Percentiles rank a stretch among this genome's conserved stretches.
Evolutionary conservation across 2,329 filamentous ascomycete species (phyloP).

Genomic region (Beauveria brongniartii): DNA sequence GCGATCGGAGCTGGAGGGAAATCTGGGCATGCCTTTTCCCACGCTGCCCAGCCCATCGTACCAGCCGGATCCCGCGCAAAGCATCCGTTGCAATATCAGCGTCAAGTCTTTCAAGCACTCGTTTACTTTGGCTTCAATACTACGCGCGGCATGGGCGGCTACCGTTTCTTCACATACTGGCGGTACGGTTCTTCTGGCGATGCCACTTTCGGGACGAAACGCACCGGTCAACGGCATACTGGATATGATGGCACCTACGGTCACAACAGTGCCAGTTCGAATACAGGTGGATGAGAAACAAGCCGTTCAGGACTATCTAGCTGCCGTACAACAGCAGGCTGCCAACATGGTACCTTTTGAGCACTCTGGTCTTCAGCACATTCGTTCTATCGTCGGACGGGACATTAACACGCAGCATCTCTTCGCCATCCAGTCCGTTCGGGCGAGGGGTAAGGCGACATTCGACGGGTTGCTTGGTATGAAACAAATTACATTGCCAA

Average conservation of each 20-base stretch:
- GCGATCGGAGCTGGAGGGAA: not conserved
- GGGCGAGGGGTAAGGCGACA: not conserved
- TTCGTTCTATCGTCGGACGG: conserved; percentile 13
- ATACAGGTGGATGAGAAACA: conserved; percentile 19
- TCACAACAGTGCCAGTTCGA: conserved; percentile 20
- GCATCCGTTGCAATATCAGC: not conserved
- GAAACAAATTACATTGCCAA: not conserved
- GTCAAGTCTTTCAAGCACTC: not conserved
- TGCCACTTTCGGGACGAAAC: conserved; percentile 17
- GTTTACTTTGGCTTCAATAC: conserved; percentile 11
- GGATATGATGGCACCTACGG: conserved; percentile 18
- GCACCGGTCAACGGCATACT: conserved; percentile 17
- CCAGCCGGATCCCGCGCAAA: not conserved
- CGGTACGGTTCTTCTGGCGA: conserved; percentile 22
- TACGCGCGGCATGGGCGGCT: conserved; percentile 21
- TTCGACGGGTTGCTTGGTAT: not conserved
- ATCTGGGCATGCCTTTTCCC: not conserved
- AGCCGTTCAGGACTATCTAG: conserved; percentile 24
- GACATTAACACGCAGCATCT: conserved; percentile 13
- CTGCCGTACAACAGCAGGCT: not conserved
- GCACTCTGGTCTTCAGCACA: conserved; percentile 18
- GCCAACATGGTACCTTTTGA: not conserved
- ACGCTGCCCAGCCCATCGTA: not conserved
- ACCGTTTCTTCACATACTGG: conserved; percentile 29
- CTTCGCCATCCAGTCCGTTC: conserved; percentile 11